Base-by-base conservation (phyloP, 495 filamentous ascomycete genomes). In the Bathelium albidoporum region DNA sequence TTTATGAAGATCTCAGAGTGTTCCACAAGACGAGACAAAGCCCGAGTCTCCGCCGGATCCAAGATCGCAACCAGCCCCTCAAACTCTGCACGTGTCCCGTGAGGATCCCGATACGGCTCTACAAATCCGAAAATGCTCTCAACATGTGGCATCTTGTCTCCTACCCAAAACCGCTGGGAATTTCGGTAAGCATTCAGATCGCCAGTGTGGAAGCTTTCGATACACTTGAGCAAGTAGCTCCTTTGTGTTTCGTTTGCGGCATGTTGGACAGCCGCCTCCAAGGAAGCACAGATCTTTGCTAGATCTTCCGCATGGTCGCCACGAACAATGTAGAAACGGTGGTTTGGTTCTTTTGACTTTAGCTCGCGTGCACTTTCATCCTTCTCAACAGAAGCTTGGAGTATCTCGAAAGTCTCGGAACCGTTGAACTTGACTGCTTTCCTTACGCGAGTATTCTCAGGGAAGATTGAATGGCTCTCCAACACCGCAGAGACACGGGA, bases 41-140 rank as follows among this genome's bases (percentile, higher is more conserved):
- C 69, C 32, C 60, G 65, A 0, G 75, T 77, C 62, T 78, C 76
- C n/a, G 70, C 66, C 20, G 59, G 53, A 66, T 82, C 73, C 0
- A 71, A 66, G n/a, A 82, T 76, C 2, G 70, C 75, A 10, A 81
- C 75, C 9, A 80, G 62, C 2, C 73, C 78, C 69, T 81, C 78
- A 52, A 74, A 81, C 62, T 80, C 79, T n/a, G 72, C 69, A 34
- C 79, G 68, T 7, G 74, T 73, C 22, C 78, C 78, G 45, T 71
- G 64, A 1, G 78, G 79, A 65, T 82, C 79, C 32, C 77, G 68
- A 63, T 83, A 81, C 22, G 79, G 74, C 61, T 82, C 78, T 1
- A 81, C 71, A 63, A 81, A 80, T 1, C 78, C 78, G 63, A 80
- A 70, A 1, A 81, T 74, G 32, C 70, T 76, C 63, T 80, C 80